These are phyloP conservation scores for Metschnikowia picachoensis DNA, from an alignment of 805 yeast species.

Conservation along the genomic window DNA sequence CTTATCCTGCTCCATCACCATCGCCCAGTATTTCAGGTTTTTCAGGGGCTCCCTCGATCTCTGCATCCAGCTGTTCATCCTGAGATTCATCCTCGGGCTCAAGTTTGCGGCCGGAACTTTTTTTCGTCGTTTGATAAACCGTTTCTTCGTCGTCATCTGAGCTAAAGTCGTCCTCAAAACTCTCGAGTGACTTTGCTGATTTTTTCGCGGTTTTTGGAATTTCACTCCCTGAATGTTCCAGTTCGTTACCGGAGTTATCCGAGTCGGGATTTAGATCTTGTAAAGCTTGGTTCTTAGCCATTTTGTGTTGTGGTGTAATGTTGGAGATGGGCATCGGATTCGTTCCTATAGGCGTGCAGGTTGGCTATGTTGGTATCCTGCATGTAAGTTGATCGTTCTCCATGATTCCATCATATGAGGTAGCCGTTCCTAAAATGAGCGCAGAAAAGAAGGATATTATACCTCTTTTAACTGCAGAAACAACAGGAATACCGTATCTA, in stretches of 20 bases:
- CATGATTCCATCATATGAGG: too few species aligned
- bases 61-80: conserved; percentile 3
- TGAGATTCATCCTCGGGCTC: conserved; percentile 6
- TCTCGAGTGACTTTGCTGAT: background rate
- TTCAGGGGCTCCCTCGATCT: background rate
- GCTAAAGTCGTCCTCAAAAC: conserved; percentile 15
- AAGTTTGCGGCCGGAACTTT: background rate
- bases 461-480: too few species aligned
- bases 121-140: conserved; percentile 14
- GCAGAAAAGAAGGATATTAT: too few species aligned
- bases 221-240: background rate
- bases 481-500: too few species aligned
- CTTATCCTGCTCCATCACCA: conserved; percentile 17
- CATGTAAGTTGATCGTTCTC: too few species aligned
- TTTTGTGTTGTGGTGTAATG: background rate
- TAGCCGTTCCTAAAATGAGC: too few species aligned
- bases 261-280: conserved; percentile 7
- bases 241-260: conserved; percentile 5
- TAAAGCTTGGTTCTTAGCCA: conserved; percentile 9
- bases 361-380: too few species aligned
- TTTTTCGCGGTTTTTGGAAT: background rate
- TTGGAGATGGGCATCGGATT: conserved; percentile 5
- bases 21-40: conserved; percentile 1
- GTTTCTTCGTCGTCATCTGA: conserved; percentile 13
- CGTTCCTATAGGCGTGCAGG: background rate